Evolutionary conservation across 495 filamentous ascomycete species (phyloP).

Genomic region (Articulospora tetracladia): DNA sequence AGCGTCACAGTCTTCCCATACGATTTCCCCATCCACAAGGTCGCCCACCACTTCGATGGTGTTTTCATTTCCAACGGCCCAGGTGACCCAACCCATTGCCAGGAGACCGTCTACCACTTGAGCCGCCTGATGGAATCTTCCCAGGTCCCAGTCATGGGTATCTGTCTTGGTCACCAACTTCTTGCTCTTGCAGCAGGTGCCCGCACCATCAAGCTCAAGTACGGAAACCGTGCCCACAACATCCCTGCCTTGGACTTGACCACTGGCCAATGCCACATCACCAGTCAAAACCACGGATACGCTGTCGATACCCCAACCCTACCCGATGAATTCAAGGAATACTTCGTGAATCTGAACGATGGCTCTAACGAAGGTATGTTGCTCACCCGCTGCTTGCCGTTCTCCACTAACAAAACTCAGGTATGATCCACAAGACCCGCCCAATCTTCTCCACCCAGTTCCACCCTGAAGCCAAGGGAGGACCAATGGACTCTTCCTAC

Average conservation of each 20-base stretch:
- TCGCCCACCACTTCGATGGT: slow-evolving; percentile 94
- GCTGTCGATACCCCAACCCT: slow-evolving; percentile 87
- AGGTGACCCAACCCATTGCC: slow-evolving; percentile 95
- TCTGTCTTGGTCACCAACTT: slow-evolving; percentile 92
- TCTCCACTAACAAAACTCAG: slow-evolving; percentile 44
- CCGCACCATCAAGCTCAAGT: slow-evolving; percentile 89
- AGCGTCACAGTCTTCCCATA: slow-evolving; percentile 91
- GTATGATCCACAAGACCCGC: slow-evolving; percentile 80
- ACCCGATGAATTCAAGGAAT: slow-evolving; percentile 86
- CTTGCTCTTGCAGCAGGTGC: slow-evolving; percentile 79
- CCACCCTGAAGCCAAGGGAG: slow-evolving; percentile 96
- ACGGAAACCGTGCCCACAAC: slow-evolving; percentile 97
- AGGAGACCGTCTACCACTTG: slow-evolving; percentile 87
- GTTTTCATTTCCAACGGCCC: slow-evolving; percentile 98
- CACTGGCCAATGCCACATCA: slow-evolving; percentile 97
- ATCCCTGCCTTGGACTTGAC: slow-evolving; percentile 93
- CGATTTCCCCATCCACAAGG: slow-evolving; percentile 96
- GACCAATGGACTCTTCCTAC: slow-evolving; percentile 88
- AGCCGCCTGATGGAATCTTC: slow-evolving; percentile 83
- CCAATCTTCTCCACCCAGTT: slow-evolving; percentile 99
- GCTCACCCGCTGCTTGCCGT: not conserved
- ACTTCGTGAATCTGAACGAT: slow-evolving; percentile 97
- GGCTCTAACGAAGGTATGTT: slow-evolving; percentile 77
- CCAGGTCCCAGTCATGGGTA: slow-evolving; percentile 91
- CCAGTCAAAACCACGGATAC: slow-evolving; percentile 97